phyloP scores from a whole-genome alignment of 441 rosid genomes.

The Populus hybrid region DNA sequence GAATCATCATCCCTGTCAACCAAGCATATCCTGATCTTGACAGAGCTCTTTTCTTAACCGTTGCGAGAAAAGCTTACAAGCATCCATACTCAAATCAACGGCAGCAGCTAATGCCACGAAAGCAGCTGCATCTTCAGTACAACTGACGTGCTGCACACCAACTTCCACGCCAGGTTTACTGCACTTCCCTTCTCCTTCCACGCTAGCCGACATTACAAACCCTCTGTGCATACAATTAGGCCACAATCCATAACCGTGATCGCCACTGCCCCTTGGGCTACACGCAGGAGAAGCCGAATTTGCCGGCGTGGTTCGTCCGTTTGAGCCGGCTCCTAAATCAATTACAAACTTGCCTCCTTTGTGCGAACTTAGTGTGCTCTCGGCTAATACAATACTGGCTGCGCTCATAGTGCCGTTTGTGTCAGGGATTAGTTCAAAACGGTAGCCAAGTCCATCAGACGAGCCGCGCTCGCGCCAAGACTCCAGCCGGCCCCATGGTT shows the following conservation, averaged over 20 bases:
- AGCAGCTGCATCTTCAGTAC: constrained; percentile 89
- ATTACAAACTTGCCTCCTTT: constrained; percentile 77
- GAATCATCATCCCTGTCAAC: constrained; percentile 20
- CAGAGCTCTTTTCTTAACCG: constrained; percentile 81
- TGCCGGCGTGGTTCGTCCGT: constrained; percentile 25
- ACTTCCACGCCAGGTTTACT: constrained; percentile 84
- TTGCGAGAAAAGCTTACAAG: constrained; percentile 85
- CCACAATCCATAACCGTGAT: constrained; percentile 67
- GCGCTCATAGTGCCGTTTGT: constrained; percentile 41
- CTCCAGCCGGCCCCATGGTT: constrained; percentile 91
- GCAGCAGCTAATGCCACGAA: constrained; percentile 89
- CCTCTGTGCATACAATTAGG: constrained; percentile 62
- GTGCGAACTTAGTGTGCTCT: constrained; percentile 54
- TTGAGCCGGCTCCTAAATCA: constrained; percentile 38
- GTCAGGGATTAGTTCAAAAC: constrained; percentile 74
- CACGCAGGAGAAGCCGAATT: constrained; percentile 42
- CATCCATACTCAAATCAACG: constrained; percentile 85
- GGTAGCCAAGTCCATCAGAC: constrained; percentile 68
- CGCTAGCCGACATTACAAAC: constrained; percentile 77
- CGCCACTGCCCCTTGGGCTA: constrained; percentile 80
- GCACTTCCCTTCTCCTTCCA: constrained; percentile 81
- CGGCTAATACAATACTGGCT: constrained; percentile 64
- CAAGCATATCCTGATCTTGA: constrained; percentile 40
- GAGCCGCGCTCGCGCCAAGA: constrained; percentile 89
- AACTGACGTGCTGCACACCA: constrained; percentile 81